Base-by-base conservation (phyloP, 768 basidiomycete genomes). In the Auricularia sp. region DNA sequence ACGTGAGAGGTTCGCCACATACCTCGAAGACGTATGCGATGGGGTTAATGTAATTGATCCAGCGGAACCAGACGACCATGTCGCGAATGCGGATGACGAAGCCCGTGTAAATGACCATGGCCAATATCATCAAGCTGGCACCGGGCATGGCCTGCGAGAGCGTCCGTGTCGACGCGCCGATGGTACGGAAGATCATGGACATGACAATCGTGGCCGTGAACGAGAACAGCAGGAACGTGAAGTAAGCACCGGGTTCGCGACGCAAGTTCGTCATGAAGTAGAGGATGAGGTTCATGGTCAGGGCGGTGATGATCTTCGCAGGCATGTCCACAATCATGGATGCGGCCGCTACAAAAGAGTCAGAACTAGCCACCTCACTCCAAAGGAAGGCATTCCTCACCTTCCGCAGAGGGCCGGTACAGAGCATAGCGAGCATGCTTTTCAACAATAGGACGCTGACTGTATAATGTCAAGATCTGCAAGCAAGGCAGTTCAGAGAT, bases 221-320 rank as follows among this genome's bases (percentile, higher is more conserved):
- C 61, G 73, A 75, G 73, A 78, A 74, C 10, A 79, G 72, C 37
- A 77, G 65, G 70, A 75, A 78, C 42, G 76, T 74, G 71, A 77
- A 77, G 73, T 81, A 80, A 3, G 75, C 70, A 29, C 72, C 74
- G 0, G 80, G 76, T 34, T 73, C 72, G 18, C 77, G 68, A 11
- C 71, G 71, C 1, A 79, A 73, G 54, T 81, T 76, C 21, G 71
- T 73, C 78, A 80, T 78, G 68, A 80, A 80, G 68, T 81, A 80
- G 29, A 79, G 64, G 33, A 71, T 72, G 21, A 77, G 45, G 67
- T 77, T 77, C 71, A 75, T 74, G 35, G 69, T 65, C 63, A 74
- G 72, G 10, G 69, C 65, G 36, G 56, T 59, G 29, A 59, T 59
- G 34, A 59, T 35, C 34, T 36, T 61, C 16, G 39, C 37, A 13